These are phyloP conservation scores for Serendipita sp. DNA, from an alignment of 768 basidiomycete species.

Conservation along the genomic window DNA sequence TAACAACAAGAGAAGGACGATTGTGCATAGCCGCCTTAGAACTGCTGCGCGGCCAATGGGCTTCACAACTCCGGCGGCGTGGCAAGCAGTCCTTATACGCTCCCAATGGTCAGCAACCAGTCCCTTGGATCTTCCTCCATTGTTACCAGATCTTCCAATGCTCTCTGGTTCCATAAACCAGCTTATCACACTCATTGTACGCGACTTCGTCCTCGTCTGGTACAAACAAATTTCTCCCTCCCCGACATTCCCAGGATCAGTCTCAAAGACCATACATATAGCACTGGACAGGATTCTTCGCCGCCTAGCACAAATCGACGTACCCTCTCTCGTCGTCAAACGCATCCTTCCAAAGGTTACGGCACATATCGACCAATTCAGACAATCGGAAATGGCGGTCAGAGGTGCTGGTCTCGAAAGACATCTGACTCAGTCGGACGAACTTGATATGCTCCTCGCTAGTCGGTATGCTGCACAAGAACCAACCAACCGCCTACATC, in stretches of 20 bases:
- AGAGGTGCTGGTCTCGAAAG: conserved; percentile 72
- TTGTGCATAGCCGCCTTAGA: conserved; percentile 9
- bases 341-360: conserved; percentile 82
- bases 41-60: conserved; percentile 55
- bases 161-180: conserved; percentile 63
- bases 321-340: conserved; percentile 61
- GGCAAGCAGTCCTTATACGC: conserved; percentile 78
- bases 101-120: conserved; percentile 77
- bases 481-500: conserved; percentile 53
- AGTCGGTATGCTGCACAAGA: conserved; percentile 54
- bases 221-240: conserved; percentile 75
- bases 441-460: conserved; percentile 73
- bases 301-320: conserved; percentile 44
- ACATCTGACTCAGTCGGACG: conserved; percentile 74
- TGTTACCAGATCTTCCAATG: conserved; percentile 46
- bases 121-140: conserved; percentile 47
- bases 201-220: conserved; percentile 84
- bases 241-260: conserved; percentile 73
- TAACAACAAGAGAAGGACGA: conserved; percentile 2
- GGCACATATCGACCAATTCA: conserved; percentile 75
- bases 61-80: conserved; percentile 87
- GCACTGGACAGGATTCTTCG: conserved; percentile 41
- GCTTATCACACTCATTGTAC: conserved; percentile 60
- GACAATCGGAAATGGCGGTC: conserved; percentile 72
- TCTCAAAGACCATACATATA: conserved; percentile 57